Evolutionary conservation across 305 asterid species (phyloP).

Genomic region (Fraxinus sp.): DNA sequence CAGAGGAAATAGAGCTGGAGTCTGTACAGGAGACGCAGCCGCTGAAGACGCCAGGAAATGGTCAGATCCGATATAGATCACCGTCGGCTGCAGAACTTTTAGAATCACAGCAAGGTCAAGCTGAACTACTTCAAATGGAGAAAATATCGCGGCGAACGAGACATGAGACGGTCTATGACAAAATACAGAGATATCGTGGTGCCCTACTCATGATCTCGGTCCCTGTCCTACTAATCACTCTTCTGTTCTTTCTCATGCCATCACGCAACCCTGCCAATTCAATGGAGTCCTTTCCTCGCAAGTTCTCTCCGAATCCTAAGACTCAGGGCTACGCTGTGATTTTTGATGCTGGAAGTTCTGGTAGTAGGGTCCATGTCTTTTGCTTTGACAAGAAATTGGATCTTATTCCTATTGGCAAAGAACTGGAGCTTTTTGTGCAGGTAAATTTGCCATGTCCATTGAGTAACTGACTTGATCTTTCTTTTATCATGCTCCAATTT

Average conservation of each 20-base stretch:
- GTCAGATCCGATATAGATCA: slow-evolving; percentile 82
- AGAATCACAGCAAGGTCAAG: slow-evolving; percentile 43
- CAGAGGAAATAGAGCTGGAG: slow-evolving; percentile 66
- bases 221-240: slow-evolving; percentile 64
- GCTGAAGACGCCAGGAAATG: slow-evolving; percentile 68
- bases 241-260: slow-evolving; percentile 68
- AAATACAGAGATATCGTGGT: slow-evolving; percentile 74
- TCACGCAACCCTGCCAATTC: slow-evolving; percentile 49
- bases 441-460: slow-evolving; percentile 26
- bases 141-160: slow-evolving; percentile 50
- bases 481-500: not conserved
- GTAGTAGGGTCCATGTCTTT: slow-evolving; percentile 84
- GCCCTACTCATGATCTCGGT: slow-evolving; percentile 56
- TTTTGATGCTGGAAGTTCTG: slow-evolving; percentile 88
- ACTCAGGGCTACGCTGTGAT: slow-evolving; percentile 60
- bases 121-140: slow-evolving; percentile 55
- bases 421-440: slow-evolving; percentile 63
- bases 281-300: slow-evolving; percentile 42
- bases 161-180: slow-evolving; percentile 51
- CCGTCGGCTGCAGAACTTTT: slow-evolving; percentile 80
- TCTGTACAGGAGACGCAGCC: slow-evolving; percentile 61
- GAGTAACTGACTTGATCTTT: slow-evolving; percentile 20
- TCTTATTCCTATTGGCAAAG: slow-evolving; percentile 67
- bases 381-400: slow-evolving; percentile 57
- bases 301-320: slow-evolving; percentile 47